These are phyloP conservation scores for Asterophora lycoperdoides DNA, from an alignment of 768 basidiomycete genomes.

Conservation along the genomic window DNA sequence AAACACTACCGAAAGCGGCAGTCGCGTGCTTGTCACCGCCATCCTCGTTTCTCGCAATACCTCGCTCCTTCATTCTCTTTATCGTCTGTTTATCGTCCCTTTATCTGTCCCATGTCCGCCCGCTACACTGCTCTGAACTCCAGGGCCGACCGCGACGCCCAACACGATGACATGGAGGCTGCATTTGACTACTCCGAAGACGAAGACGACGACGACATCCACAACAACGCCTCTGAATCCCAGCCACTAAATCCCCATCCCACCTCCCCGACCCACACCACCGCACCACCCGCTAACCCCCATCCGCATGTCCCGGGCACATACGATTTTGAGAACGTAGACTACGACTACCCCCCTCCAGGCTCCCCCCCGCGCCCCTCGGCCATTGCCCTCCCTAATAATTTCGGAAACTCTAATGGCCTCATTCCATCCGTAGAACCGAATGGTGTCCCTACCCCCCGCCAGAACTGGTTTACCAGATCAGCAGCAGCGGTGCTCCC, in stretches of 20 bases:
- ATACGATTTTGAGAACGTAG: constrained; percentile 79
- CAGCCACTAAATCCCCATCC: constrained; percentile 46
- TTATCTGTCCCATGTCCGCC: constrained; percentile 36
- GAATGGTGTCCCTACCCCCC: constrained; percentile 28
- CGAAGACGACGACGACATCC: constrained; percentile 56
- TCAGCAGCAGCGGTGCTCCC: constrained; percentile 58
- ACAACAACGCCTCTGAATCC: constrained; percentile 44
- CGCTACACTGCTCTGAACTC: constrained; percentile 68
- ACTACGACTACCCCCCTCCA: constrained; percentile 80
- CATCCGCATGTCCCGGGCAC: constrained; percentile 33
- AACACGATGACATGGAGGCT: constrained; percentile 63
- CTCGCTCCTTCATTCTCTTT: constrained; percentile 14
- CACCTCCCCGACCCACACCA: constrained; percentile 25
- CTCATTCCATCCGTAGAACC: constrained; percentile 48
- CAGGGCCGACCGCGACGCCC: constrained; percentile 41
- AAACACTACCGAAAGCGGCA: constrained; percentile 5
- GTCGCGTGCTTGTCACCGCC: background rate
- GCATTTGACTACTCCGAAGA: constrained; percentile 82
- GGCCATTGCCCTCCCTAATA: constrained; percentile 61
- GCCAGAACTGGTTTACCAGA: constrained; percentile 50
- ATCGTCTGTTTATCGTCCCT: constrained; percentile 8
- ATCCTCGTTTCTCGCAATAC: constrained; percentile 1
- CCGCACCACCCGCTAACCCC: constrained; percentile 16
- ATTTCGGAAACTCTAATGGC: constrained; percentile 74
- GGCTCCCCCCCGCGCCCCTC: constrained; percentile 73